Conservation (phyloP, 179 eudicot genomes). For the Kewa caespitosa region DNA sequence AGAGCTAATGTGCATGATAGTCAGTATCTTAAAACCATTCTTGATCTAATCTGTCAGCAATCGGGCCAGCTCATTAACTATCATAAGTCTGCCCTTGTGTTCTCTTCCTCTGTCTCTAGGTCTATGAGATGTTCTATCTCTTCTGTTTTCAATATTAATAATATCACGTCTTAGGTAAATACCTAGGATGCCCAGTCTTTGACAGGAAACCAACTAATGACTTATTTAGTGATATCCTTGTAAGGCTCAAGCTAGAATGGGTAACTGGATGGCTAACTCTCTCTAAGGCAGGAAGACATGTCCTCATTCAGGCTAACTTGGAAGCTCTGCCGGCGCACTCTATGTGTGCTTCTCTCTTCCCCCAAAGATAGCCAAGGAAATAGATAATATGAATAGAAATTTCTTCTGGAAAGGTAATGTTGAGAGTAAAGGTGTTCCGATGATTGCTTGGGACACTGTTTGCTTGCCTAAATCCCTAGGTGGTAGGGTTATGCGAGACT, state of each 20-base stretch:
- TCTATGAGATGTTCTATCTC: neutral
- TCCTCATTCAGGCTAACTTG: neutral
- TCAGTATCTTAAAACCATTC: neutral
- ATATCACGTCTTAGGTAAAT: neutral
- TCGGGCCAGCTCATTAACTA: neutral
- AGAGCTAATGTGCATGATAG: neutral
- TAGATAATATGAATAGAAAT: neutral
- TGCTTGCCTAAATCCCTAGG: neutral
- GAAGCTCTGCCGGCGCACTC: neutral
- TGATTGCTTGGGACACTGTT: neutral
- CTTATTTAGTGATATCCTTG: neutral
- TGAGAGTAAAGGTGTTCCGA: neutral
- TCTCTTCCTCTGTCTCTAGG: neutral
- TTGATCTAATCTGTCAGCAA: neutral
- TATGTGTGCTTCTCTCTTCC: neutral
- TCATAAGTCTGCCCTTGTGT: neutral
- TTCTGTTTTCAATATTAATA: neutral
- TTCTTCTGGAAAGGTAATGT: neutral
- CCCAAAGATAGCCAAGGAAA: neutral
- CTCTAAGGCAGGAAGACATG: neutral
- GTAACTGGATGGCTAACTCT: neutral
- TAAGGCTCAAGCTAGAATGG: neutral
- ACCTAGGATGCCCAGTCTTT: neutral
- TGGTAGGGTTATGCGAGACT: neutral
- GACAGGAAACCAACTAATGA: neutral